Conservation (phyloP, 495 filamentous ascomycete species). For the Aspergillus baeticus region DNA sequence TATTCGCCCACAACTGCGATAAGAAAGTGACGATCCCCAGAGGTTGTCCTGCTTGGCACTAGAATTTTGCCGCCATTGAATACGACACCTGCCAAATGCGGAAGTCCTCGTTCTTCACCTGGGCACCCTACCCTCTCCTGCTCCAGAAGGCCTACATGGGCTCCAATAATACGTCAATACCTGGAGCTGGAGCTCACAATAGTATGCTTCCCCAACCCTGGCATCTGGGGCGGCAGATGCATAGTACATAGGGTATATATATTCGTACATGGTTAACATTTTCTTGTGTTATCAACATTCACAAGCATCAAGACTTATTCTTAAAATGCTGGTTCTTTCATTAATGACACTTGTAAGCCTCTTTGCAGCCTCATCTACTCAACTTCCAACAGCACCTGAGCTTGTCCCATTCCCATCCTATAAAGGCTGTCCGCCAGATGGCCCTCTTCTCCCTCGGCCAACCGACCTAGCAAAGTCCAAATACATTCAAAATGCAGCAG, state of each 20-base stretch:
- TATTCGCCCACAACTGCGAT: no score
- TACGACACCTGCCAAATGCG: constrained; percentile 10
- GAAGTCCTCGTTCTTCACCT: background rate
- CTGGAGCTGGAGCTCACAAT: no score
- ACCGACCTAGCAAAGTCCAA: constrained; percentile 9
- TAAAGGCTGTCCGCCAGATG: constrained; percentile 10
- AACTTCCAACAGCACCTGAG: constrained; percentile 5
- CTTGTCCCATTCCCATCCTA: constrained; percentile 8
- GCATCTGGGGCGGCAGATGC: no score
- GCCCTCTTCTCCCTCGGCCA: constrained; percentile 16
- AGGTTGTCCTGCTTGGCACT: background rate
- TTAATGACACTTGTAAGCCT: background rate
- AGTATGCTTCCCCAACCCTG: no score
- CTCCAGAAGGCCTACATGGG: background rate
- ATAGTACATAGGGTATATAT: no score
- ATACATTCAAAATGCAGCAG: constrained; percentile 7
- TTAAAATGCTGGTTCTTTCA: no score
- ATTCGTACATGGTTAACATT: no score
- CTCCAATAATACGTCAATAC: no score
- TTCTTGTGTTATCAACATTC: no score
- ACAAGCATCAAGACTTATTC: no score
- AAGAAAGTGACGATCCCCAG: background rate
- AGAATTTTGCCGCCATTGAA: background rate
- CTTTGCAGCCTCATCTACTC: background rate
- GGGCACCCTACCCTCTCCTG: background rate